A percentile compares a stretch with the other conserved stretches of the same genome.
Conservation (phyloP, 164 flowering plant genomes). For the Hamamelis virginiana region DNA sequence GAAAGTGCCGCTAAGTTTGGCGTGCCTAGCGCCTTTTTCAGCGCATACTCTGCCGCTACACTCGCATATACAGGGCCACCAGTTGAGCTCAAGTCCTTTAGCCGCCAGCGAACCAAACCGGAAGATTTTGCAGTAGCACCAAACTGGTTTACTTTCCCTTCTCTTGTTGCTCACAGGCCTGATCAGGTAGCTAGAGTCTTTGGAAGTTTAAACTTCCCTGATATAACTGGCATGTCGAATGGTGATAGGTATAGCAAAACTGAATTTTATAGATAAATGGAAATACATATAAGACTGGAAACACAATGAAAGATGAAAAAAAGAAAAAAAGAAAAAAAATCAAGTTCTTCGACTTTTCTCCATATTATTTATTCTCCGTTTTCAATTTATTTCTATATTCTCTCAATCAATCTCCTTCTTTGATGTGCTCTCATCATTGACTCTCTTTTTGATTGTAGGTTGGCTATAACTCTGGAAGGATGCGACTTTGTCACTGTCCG, state of each 20-base stretch:
- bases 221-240: slow-evolving; percentile 17
- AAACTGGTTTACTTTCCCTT: slow-evolving; percentile 28
- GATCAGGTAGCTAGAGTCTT: slow-evolving; percentile 10
- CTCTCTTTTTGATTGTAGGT: too few relatives aligned
- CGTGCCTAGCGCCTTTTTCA: slow-evolving; percentile 6
- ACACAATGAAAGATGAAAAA: too few relatives aligned
- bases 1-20: slow-evolving; percentile 16
- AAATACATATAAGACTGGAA: too few relatives aligned
- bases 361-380: too few relatives aligned
- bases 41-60: slow-evolving; percentile 12
- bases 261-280: too few relatives aligned
- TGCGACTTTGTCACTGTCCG: slow-evolving; percentile 21
- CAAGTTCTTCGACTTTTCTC: too few relatives aligned
- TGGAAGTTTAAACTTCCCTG: background rate
- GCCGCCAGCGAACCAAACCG: background rate
- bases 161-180: slow-evolving; percentile 18
- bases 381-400: too few relatives aligned
- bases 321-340: too few relatives aligned
- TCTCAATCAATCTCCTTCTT: too few relatives aligned
- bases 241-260: too few relatives aligned
- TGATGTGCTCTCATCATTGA: too few relatives aligned
- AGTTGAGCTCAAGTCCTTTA: slow-evolving; percentile 5
- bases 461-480: background rate
- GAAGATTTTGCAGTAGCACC: slow-evolving; percentile 25
- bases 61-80: slow-evolving; percentile 17